Evolutionary conservation across 495 filamentous ascomycete genomes (phyloP), one percentile per base, ranked within the genome.

Genomic region (Daldinia loculata): DNA sequence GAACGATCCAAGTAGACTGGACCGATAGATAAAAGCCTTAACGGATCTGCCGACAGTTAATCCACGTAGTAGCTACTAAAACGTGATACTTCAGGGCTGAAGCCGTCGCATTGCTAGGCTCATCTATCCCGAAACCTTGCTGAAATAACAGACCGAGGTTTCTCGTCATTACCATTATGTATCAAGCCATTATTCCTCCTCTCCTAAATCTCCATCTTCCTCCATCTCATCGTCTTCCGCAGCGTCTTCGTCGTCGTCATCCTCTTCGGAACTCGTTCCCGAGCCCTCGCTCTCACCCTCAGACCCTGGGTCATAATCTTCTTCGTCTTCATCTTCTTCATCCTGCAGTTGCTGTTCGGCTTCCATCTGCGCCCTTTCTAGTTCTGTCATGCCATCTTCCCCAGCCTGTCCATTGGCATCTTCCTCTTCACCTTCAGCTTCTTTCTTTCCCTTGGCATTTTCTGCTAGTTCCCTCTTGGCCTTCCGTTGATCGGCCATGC

Each of bases 271-370:
- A 30, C 82, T 87, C 3, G 80, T 82, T 30, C 88, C 92, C 34
- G 84, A 87, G 4, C 90, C 91, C 24, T 92, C 92, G 66, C 89
- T 93, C 6, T 92, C 89, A 4, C 83, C 89, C 0, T 91, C 92
- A 67, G 88, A 91, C 1, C 91, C 93, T 3, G 92, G 93, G 74
- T 94, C 89, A 78, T 94, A 95, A 69, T 97, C 94, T 77, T 97
- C 94, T 71, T 95, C 94, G 26, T 93, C 88, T 73, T 96, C 93
- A 63, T 97, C 93, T 68, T 93, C 91, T 3, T 89, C 86, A 51
- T 90, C 87, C 75, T 92, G 88, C 58, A 84, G 51, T 59, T 74
- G 74, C 61, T 82, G 80, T 72, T 86, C 83, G 4, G 77, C 84
- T 65, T 84, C 83, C 38, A 71, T 61, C 26, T 80, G 70, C 82